Percentiles rank a stretch among this genome's conserved stretches.
Evolutionary conservation across 139 green algal genomes (phyloP).

Genomic region (Chlorokybus atmophyticus): DNA sequence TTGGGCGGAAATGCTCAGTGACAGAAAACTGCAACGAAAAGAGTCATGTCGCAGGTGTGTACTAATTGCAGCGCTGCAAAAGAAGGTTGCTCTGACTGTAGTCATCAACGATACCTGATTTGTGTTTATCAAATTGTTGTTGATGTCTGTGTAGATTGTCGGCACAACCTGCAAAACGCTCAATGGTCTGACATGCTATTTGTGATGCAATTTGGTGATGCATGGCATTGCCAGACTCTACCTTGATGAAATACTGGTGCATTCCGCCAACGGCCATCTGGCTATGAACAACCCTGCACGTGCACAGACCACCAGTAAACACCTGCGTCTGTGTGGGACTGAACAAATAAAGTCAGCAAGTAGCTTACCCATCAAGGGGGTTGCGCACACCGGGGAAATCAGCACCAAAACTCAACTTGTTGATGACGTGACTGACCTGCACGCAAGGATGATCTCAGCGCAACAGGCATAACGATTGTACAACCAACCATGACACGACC

Average conservation of each 20-base stretch:
- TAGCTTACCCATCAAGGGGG: slow-evolving; percentile 33
- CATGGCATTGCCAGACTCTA: no score
- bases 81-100: no score
- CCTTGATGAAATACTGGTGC: slow-evolving; percentile 96
- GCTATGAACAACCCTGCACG: slow-evolving; percentile 17
- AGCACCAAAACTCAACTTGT: slow-evolving; percentile 55
- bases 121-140: slow-evolving; percentile 49
- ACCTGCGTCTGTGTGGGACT: neutral
- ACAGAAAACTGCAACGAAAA: slow-evolving; percentile 58
- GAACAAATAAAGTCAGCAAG: slow-evolving; percentile 6
- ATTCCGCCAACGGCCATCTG: slow-evolving; percentile 38
- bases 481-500: neutral
- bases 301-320: no score
- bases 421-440: slow-evolving; percentile 75
- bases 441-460: neutral
- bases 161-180: slow-evolving; percentile 66
- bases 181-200: no score
- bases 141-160: slow-evolving; percentile 60
- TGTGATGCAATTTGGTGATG: no score
- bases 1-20: slow-evolving; percentile 81
- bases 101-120: no score
- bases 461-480: neutral
- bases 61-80: no score
- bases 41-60: no score
- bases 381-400: slow-evolving; percentile 38